Evolutionary conservation across 1,284 basidiomycete genomes (phyloP).

Genomic region (Irpex sp.): DNA sequence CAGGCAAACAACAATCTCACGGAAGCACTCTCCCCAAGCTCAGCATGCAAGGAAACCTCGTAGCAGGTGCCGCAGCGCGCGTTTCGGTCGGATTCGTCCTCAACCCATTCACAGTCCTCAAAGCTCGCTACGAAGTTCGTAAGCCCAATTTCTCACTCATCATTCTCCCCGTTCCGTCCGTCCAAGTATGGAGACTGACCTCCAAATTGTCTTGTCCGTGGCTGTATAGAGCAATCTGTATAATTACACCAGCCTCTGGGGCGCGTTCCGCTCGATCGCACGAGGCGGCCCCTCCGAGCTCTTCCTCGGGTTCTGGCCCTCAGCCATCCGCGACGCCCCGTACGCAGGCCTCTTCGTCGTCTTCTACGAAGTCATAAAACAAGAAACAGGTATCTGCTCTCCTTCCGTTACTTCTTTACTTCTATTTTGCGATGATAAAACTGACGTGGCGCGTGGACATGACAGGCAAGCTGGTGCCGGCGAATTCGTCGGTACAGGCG

Average conservation of each 20-base stretch:
- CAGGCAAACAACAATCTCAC: constrained; percentile 13
- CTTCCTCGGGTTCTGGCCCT: constrained; percentile 86
- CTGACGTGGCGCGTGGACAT: not conserved
- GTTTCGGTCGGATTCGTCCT: constrained; percentile 83
- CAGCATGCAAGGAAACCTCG: constrained; percentile 76
- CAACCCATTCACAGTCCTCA: constrained; percentile 92
- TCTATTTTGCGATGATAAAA: not conserved
- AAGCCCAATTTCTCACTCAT: not conserved
- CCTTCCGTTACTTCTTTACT: constrained; percentile 10
- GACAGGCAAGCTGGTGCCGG: constrained; percentile 29
- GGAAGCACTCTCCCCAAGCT: constrained; percentile 73
- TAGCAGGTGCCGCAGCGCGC: constrained; percentile 85
- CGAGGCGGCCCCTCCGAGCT: constrained; percentile 77
- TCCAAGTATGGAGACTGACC: not conserved
- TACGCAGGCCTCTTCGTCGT: constrained; percentile 94
- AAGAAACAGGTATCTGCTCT: constrained; percentile 48
- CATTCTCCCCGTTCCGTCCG: no score
- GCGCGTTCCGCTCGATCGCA: constrained; percentile 58
- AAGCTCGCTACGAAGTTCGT: constrained; percentile 89
- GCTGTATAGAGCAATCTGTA: constrained; percentile 69
- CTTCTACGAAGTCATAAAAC: constrained; percentile 85
- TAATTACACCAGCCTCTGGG: constrained; percentile 60
- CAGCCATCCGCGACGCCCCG: constrained; percentile 90
- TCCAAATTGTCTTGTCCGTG: not conserved
- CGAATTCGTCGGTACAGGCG: constrained; percentile 35